Evolutionary conservation across 345 rosid genomes (phyloP), one percentile per base, ranked within the genome.

Genomic region (Sapria himalayana): DNA sequence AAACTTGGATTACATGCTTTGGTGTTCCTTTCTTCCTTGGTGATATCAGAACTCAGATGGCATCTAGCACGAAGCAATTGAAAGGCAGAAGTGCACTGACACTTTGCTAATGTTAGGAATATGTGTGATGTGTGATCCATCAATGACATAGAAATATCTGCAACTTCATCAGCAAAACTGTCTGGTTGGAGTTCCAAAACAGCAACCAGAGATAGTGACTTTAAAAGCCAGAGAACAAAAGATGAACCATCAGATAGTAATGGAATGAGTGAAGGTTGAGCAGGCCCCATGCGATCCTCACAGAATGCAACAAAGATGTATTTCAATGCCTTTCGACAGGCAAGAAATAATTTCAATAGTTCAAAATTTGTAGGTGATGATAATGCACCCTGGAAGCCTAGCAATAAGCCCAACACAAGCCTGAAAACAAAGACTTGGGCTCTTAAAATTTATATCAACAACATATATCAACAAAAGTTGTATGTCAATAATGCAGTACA

Each of bases 71-170:
- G 17, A 34, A 31, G 40, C 6, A 49, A 44, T 11, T 42, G 29
- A 33, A 65, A 25, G 39, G 54, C 67, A 56, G 33, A 33, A 57
- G 52, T 45, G 29, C 60, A 61, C 3, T 60, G 62, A 67, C 59
- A 50, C 39, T 69, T 65, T 51, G 75, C 64, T 45, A 69, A 23
- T 31, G 62, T 65, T 50, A 70, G 48, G 55, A 72, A 63, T 37
- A 67, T 46, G 45, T 72, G 62, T 14, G 82, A 79, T 7, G 98
- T 78, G 66, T 70, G 80, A 62, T 89, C 98, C 80, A 68, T 64
- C 63, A 79, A 60, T 32, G 81, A 69, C 51, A 71, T 52, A 12
- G 65, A 39, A 38, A 46, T 41, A 47, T 54, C 64, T 46, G 59
- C 40, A 41, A 46, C 13, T 33, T 59, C 66, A 43, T 18, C 6